phyloP scores from a whole-genome alignment of 208 protist genomes.

The Balamuthia mandrillaris region DNA sequence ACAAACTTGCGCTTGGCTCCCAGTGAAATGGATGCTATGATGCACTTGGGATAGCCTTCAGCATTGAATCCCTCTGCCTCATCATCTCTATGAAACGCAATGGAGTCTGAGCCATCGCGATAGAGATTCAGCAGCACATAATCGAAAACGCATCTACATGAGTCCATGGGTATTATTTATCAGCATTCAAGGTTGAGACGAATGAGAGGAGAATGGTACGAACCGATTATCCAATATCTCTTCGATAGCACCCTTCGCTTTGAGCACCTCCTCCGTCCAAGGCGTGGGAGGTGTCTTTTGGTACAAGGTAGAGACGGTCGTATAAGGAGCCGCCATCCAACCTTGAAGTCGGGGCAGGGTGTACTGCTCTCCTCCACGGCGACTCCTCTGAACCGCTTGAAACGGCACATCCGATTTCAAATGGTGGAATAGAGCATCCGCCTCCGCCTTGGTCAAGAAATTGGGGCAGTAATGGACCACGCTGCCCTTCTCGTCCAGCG shows the following conservation, averaged over 20 bases:
- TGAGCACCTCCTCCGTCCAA: neutral
- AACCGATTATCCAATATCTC: neutral
- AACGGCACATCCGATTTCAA: neutral
- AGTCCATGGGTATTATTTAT: no score
- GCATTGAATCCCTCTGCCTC: neutral
- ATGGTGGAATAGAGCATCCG: neutral
- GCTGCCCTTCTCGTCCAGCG: no score
- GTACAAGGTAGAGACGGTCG: neutral
- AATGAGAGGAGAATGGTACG: no score
- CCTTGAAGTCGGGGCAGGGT: neutral
- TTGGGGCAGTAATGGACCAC: neutral
- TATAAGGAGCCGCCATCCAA: neutral
- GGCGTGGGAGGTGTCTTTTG: neutral
- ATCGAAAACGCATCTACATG: neutral
- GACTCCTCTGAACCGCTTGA: neutral
- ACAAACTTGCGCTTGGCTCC: neutral
- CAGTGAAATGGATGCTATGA: neutral
- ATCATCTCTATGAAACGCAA: neutral
- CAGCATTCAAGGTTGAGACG: no score
- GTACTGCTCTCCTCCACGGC: neutral
- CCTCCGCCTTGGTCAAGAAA: neutral
- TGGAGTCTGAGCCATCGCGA: neutral
- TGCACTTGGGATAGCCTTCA: neutral
- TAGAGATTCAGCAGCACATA: slow-evolving; percentile 29
- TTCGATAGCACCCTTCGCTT: neutral